Percentiles rank a stretch among this genome's conserved stretches.
These are phyloP conservation scores for Neurospora sp. DNA, from an alignment of 2,329 filamentous ascomycete genomes.

Conservation along the genomic window DNA sequence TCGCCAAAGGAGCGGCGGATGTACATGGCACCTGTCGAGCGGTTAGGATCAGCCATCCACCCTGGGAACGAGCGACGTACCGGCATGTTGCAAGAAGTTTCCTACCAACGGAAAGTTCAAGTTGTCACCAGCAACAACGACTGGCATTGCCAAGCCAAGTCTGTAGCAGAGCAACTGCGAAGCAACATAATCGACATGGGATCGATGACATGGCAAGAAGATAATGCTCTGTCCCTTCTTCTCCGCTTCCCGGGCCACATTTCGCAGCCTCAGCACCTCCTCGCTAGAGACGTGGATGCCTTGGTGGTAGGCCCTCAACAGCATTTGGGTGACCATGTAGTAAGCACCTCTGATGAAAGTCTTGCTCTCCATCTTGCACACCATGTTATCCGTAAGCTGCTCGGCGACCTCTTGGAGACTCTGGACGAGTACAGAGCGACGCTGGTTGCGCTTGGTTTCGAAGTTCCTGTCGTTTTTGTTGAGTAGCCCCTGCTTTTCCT, in stretches of 20 bases:
- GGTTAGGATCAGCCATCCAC: not conserved
- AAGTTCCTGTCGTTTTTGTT: slow-evolving; percentile 45
- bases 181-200: slow-evolving; percentile 93
- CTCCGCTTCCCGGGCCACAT: slow-evolving; percentile 72
- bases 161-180: slow-evolving; percentile 93
- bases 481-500: slow-evolving; percentile 65
- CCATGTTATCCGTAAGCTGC: slow-evolving; percentile 87
- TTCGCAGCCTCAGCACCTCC: slow-evolving; percentile 74
- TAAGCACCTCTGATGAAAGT: slow-evolving; percentile 86
- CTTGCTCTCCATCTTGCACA: slow-evolving; percentile 97
- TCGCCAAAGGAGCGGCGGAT: slow-evolving; percentile 89
- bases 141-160: slow-evolving; percentile 76
- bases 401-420: slow-evolving; percentile 74
- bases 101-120: slow-evolving; percentile 89
- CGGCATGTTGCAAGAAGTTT: slow-evolving; percentile 86
- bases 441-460: slow-evolving; percentile 39
- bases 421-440: slow-evolving; percentile 56
- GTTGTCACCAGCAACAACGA: slow-evolving; percentile 92
- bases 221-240: slow-evolving; percentile 90
- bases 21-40: slow-evolving; percentile 64
- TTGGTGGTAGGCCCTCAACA: slow-evolving; percentile 91
- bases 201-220: slow-evolving; percentile 88
- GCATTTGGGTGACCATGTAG: slow-evolving; percentile 75
- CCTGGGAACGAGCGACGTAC: slow-evolving; percentile 5
- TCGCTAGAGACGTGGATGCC: slow-evolving; percentile 94